These are phyloP conservation scores for Tilletia horrida DNA, from an alignment of 1,284 basidiomycete genomes.

Conservation along the genomic window DNA sequence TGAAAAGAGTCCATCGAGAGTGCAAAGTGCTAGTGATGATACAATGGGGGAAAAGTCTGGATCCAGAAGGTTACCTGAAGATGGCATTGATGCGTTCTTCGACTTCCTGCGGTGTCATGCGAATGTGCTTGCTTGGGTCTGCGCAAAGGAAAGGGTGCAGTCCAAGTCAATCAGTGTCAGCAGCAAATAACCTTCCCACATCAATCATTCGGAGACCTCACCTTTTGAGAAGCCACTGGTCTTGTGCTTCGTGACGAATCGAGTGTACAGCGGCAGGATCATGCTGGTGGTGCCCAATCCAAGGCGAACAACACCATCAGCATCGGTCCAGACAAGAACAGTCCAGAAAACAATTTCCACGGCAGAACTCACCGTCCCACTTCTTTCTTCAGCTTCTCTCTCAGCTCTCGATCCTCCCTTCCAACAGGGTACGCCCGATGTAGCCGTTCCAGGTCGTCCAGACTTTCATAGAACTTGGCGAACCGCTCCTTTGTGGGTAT, in stretches of 20 bases:
- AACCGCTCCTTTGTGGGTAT: conserved; percentile 49
- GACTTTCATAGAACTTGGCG: conserved; percentile 44
- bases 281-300: not conserved
- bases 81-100: conserved; percentile 37
- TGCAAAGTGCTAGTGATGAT: no score
- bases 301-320: no score
- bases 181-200: no score
- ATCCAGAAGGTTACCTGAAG: no score
- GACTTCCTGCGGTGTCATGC: conserved; percentile 42
- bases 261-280: conserved; percentile 39
- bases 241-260: conserved; percentile 40
- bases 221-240: conserved; percentile 43
- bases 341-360: not conserved
- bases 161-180: no score
- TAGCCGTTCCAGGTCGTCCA: conserved; percentile 44
- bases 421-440: conserved; percentile 47
- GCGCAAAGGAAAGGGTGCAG: not conserved
- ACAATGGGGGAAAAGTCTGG: no score
- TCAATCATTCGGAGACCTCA: no score
- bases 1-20: no score
- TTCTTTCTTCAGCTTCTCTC: conserved; percentile 33
- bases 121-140: conserved; percentile 43
- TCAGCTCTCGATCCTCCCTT: conserved; percentile 39
- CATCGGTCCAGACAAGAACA: not conserved
- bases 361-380: conserved; percentile 30